Base-by-base conservation (phyloP, 768 basidiomycete species). In the Lanmaoa rubissima region DNA sequence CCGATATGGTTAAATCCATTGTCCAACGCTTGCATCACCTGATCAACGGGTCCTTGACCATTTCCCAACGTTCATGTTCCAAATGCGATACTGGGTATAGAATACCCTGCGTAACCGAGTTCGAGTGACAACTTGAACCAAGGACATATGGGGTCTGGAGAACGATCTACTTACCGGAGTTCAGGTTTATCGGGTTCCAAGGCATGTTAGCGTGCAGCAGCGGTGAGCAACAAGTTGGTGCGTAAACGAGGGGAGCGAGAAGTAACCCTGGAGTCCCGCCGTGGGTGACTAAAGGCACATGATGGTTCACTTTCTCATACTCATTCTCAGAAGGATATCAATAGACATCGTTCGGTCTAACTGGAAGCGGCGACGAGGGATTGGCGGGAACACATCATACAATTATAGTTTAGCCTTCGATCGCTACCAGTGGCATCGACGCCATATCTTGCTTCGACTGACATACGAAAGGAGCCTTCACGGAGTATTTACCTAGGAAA, bases 31-130 rank as follows among this genome's bases (percentile, higher is more conserved):
- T 85, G 83, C 61, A 82, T 82, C 28, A 88, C 83, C 61, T 80
- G 78, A 64, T 79, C 76, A 21, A 76, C 76, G 6, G 81, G 68
- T 26, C 69, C 73, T 56, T 81, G 77, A 1, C 84, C 85, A 39
- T 82, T 81, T 1, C 84, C 83, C n/a, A 84, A 60, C 41, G 75
- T 82, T 82, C 85, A 86, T 4, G 86, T 87, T 32, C 85, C 87
- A 63, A 83, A 85, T 59, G 78, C 85, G 44, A 88, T 76, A 57
- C 76, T 69, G 16, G 80, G 75, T 66, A 73, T 76, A 28, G 56
- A 63, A 48, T 75, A 69, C 6, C 82, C 82, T 85, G 53, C 9
- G n/a, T 52, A 39, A 43, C 17, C 17, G 3, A 26, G 32, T 28
- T 50, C 31, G 36, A 35, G 45, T n/a, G n/a, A 24, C 21, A 24